Evolutionary conservation across 2,329 filamentous ascomycete genomes (phyloP).

Genomic region (Pseudonectria foliicola): DNA sequence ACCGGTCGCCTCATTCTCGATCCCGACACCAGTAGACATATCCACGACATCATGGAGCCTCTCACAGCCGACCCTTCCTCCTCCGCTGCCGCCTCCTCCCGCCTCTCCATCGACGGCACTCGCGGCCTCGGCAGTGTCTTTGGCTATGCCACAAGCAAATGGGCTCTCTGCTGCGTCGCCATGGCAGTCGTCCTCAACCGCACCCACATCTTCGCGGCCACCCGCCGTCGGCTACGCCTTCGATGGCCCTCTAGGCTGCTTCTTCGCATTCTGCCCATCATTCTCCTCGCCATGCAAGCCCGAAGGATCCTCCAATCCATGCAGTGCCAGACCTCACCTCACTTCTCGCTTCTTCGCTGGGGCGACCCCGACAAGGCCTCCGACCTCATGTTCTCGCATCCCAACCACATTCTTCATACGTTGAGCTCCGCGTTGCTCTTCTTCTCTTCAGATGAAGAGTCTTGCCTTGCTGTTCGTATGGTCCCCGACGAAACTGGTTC

Average conservation of each 20-base stretch:
- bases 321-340: slow-evolving; percentile 79
- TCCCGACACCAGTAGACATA: slow-evolving; percentile 16
- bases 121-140: slow-evolving; percentile 80
- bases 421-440: slow-evolving; percentile 66
- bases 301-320: slow-evolving; percentile 71
- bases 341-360: slow-evolving; percentile 64
- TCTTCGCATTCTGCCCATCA: slow-evolving; percentile 63
- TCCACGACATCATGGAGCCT: slow-evolving; percentile 26
- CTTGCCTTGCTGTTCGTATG: slow-evolving; percentile 73
- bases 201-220: slow-evolving; percentile 88
- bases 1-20: slow-evolving; percentile 26
- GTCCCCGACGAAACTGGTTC: slow-evolving; percentile 45
- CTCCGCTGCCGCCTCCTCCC: slow-evolving; percentile 26
- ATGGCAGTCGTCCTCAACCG: slow-evolving; percentile 85
- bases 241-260: slow-evolving; percentile 64
- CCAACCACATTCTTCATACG: slow-evolving; percentile 63
- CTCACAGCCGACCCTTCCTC: slow-evolving; percentile 9
- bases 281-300: slow-evolving; percentile 63
- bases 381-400: slow-evolving; percentile 61
- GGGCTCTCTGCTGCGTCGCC: slow-evolving; percentile 81
- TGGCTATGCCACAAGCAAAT: slow-evolving; percentile 83
- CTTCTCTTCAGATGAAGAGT: slow-evolving; percentile 65
- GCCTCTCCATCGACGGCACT: slow-evolving; percentile 50
- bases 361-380: slow-evolving; percentile 58
- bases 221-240: slow-evolving; percentile 69